These are phyloP conservation scores for Colletotrichum sublineola DNA, from an alignment of 2,329 filamentous ascomycete genomes.

Conservation along the genomic window DNA sequence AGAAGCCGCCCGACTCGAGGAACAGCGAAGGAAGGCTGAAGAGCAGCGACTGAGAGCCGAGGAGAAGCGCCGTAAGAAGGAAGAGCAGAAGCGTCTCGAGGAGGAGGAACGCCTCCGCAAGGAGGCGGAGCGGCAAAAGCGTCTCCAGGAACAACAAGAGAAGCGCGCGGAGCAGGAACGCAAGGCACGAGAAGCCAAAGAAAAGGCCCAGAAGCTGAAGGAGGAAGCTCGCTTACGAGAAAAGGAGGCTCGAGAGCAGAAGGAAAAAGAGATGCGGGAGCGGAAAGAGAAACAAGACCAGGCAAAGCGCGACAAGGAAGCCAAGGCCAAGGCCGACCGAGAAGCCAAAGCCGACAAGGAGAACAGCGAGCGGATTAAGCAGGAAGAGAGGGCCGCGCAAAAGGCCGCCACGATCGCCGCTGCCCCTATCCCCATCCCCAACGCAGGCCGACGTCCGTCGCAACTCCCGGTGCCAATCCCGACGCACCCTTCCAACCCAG, in stretches of 20 bases:
- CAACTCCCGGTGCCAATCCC: conserved; percentile 61
- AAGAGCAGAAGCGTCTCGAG: conserved; percentile 89
- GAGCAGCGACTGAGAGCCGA: conserved; percentile 87
- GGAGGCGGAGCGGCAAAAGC: conserved; percentile 85
- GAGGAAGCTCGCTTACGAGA: conserved; percentile 86
- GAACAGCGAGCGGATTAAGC: conserved; percentile 57
- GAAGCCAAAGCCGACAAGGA: conserved; percentile 55
- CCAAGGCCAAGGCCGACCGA: conserved; percentile 47
- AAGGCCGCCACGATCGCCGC: conserved; percentile 56
- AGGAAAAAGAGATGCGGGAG: conserved; percentile 71
- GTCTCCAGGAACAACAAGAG: conserved; percentile 86
- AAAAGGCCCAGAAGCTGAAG: conserved; percentile 84
- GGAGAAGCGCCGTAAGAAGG: conserved; percentile 91
- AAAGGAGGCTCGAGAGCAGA: conserved; percentile 79
- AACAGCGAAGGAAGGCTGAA: conserved; percentile 83
- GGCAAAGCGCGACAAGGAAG: conserved; percentile 68
- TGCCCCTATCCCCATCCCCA: conserved; percentile 55
- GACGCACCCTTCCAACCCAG: conserved; percentile 67
- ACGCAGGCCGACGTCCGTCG: conserved; percentile 54
- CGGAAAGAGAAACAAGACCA: conserved; percentile 71
- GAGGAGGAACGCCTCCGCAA: conserved; percentile 89
- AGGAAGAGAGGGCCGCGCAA: conserved; percentile 55
- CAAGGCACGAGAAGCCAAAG: conserved; percentile 73
- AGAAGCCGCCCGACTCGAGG: conserved; percentile 80
- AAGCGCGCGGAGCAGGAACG: conserved; percentile 87